A percentile compares a stretch with the other conserved stretches of the same genome.
Evolutionary conservation across 805 yeast species (phyloP).

Genomic region (Brettanomyces naardenensis): DNA sequence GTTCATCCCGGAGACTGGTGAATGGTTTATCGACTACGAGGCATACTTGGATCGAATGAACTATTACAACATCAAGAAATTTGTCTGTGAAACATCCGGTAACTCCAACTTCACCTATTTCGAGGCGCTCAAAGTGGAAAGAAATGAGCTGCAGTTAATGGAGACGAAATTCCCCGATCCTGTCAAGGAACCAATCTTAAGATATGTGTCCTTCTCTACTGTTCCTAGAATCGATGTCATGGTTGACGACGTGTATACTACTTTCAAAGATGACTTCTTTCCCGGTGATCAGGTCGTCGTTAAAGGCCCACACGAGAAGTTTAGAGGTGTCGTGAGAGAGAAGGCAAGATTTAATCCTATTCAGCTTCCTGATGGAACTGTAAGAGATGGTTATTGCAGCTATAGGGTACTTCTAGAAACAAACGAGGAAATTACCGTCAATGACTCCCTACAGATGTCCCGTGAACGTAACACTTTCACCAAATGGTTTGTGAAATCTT

Average conservation of each 20-base stretch:
- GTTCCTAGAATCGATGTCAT: constrained; percentile 76
- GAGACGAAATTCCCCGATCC: constrained; percentile 86
- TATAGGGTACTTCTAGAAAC: constrained; percentile 59
- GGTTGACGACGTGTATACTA: constrained; percentile 77
- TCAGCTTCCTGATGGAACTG: constrained; percentile 28
- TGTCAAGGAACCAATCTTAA: constrained; percentile 82
- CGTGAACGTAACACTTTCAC: constrained; percentile 86
- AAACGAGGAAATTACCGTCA: constrained; percentile 55
- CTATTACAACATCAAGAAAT: constrained; percentile 66
- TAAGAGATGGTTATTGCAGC: constrained; percentile 43
- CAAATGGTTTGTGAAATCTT: constrained; percentile 83
- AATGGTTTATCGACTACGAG: constrained; percentile 76
- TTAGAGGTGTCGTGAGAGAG: constrained; percentile 66
- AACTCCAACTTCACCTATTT: constrained; percentile 85
- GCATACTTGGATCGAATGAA: constrained; percentile 67
- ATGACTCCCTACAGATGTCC: constrained; percentile 55
- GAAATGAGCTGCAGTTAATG: constrained; percentile 51
- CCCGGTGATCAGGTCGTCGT: constrained; percentile 84
- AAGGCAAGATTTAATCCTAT: constrained; percentile 68
- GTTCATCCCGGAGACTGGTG: constrained; percentile 78
- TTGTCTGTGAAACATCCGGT: constrained; percentile 95
- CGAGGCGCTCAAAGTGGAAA: constrained; percentile 79
- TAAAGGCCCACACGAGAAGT: constrained; percentile 32
- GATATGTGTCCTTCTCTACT: constrained; percentile 75
- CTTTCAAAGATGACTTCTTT: constrained; percentile 74